A percentile compares a stretch with the other conserved stretches of the same genome.
phyloP scores from a whole-genome alignment of 176 grass and related monocot genomes.

The Bolboschoenus planiculmis region DNA sequence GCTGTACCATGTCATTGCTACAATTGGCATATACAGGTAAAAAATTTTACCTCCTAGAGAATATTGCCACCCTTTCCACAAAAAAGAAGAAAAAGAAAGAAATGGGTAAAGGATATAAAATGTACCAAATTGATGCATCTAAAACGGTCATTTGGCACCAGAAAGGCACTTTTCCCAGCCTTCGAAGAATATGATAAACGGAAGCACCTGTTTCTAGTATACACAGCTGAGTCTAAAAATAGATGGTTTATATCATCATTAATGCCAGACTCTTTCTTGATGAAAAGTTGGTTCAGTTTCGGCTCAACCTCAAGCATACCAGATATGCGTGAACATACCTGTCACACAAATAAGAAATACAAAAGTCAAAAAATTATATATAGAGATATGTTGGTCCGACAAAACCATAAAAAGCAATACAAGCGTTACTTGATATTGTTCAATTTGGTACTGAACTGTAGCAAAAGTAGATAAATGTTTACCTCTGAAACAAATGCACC shows the following conservation, averaged over 20 bases:
- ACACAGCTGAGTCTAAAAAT: slow-evolving; percentile 81
- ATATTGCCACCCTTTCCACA: slow-evolving; percentile 5
- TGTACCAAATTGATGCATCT: slow-evolving; percentile 80
- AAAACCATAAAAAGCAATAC: neutral
- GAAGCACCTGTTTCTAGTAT: slow-evolving; percentile 94
- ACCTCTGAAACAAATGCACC: slow-evolving; percentile 89
- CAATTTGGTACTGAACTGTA: slow-evolving; percentile 3
- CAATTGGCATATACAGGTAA: neutral
- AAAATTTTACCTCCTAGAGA: neutral
- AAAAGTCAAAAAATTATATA: neutral
- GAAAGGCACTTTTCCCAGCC: slow-evolving; percentile 79
- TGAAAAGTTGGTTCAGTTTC: slow-evolving; percentile 58
- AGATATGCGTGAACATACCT: slow-evolving; percentile 69
- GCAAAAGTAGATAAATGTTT: slow-evolving; percentile 28
- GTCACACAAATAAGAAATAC: slow-evolving; percentile 11
- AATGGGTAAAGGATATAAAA: slow-evolving; percentile 30
- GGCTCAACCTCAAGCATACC: slow-evolving; percentile 37
- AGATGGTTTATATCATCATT: slow-evolving; percentile 30
- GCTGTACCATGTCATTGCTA: neutral
- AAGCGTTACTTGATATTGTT: neutral
- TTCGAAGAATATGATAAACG: slow-evolving; percentile 88
- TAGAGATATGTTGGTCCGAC: neutral
- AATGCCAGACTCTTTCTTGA: slow-evolving; percentile 55
- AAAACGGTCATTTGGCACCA: slow-evolving; percentile 70
- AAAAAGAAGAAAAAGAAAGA: slow-evolving; percentile 10